These are phyloP conservation scores for Diutina ranongensis DNA, from an alignment of 1,139 yeast species.

Conservation along the genomic window DNA sequence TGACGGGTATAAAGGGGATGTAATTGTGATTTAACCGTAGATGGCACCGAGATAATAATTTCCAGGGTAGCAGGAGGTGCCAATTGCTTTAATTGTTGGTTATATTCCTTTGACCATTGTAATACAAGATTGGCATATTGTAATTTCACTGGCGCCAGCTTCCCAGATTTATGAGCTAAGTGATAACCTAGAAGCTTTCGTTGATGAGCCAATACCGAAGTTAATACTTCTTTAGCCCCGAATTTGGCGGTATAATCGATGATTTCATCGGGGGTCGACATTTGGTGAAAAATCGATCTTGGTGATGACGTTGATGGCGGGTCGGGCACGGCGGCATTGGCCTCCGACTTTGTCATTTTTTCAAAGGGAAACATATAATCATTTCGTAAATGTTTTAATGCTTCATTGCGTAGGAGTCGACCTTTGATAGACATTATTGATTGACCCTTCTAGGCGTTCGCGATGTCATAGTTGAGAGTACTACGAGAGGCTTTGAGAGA, in stretches of 20 bases:
- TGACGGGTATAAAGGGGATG: neutral
- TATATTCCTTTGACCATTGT: constrained; percentile 1
- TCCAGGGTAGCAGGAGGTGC: neutral
- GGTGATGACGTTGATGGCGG: neutral
- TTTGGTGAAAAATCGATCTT: neutral
- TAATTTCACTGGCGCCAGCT: neutral
- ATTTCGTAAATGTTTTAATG: neutral
- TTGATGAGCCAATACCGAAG: neutral
- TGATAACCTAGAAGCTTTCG: neutral
- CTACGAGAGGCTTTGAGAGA: no score
- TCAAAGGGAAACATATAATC: constrained; percentile 5
- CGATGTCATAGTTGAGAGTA: no score
- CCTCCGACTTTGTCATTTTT: neutral
- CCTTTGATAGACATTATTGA: neutral
- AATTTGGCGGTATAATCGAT: neutral
- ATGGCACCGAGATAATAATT: neutral
- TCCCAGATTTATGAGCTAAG: neutral
- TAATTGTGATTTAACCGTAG: neutral
- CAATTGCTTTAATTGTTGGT: neutral
- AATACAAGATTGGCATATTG: neutral
- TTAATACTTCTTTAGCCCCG: neutral
- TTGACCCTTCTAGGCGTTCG: no score
- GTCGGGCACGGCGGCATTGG: neutral
- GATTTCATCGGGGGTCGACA: neutral
- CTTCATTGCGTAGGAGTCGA: neutral